These are phyloP conservation scores for Blastocystis sp. DNA, from an alignment of 352 stramenopile species.

Conservation along the genomic window DNA sequence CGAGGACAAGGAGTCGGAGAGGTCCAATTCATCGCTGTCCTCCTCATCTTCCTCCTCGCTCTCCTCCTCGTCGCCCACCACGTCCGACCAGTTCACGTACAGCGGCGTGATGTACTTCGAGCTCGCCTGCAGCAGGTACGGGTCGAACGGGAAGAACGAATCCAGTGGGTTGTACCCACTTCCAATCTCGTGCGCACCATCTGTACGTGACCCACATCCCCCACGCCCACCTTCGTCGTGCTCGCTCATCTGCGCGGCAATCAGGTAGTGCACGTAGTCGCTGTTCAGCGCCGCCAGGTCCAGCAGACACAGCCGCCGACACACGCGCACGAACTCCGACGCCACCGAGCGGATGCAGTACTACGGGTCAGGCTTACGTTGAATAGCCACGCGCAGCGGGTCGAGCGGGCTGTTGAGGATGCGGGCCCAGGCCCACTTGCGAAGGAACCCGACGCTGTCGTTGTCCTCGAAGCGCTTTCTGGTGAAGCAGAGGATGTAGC, in stretches of 20 bases:
- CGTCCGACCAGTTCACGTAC: constrained; percentile 86
- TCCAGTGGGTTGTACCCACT: constrained; percentile 78
- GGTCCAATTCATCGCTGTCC: neutral
- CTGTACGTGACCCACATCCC: neutral
- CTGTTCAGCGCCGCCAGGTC: constrained; percentile 41
- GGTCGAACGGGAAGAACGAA: constrained; percentile 95
- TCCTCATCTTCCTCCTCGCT: constrained; percentile 38
- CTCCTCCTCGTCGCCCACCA: constrained; percentile 71
- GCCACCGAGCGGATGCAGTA: constrained; percentile 71
- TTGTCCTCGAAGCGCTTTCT: constrained; percentile 80
- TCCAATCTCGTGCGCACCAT: constrained; percentile 64
- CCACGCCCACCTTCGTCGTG: constrained; percentile 12
- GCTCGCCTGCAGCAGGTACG: constrained; percentile 87
- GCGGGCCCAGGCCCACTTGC: constrained; percentile 70
- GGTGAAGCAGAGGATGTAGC: constrained; percentile 94
- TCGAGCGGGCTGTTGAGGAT: constrained; percentile 67
- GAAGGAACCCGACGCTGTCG: constrained; percentile 72
- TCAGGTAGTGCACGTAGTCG: constrained; percentile 60
- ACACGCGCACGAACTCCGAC: constrained; percentile 71
- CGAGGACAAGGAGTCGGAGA: constrained; percentile 33
- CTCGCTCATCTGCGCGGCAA: constrained; percentile 27
- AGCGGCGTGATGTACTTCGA: constrained; percentile 86
- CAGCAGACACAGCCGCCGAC: constrained; percentile 38
- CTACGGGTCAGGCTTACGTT: neutral
- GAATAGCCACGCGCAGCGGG: constrained; percentile 40